phyloP scores from a whole-genome alignment of 202 grass and related monocot genomes.

The Miscanthus sacchariflorus region DNA sequence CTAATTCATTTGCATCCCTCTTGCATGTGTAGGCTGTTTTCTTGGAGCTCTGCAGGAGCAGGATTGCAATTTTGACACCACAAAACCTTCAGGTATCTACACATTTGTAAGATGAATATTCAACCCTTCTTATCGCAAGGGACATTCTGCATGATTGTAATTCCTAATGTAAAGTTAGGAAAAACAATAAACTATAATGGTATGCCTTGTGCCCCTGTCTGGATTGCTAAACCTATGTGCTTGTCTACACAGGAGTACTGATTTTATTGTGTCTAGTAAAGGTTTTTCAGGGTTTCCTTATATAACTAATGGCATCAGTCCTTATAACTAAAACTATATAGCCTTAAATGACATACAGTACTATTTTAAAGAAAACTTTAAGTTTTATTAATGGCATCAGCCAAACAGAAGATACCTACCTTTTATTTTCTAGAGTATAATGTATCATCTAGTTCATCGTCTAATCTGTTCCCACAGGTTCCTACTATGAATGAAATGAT shows the following conservation, averaged over 20 bases:
- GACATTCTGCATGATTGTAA: neutral
- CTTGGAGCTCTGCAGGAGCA: conserved; percentile 85
- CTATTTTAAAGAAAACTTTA: neutral
- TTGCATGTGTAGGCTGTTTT: conserved; percentile 74
- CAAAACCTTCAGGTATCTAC: conserved; percentile 84
- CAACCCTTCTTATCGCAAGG: neutral
- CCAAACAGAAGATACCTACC: neutral
- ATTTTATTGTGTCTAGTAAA: conserved; percentile 29
- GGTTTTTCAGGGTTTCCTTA: neutral
- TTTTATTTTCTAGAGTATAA: neutral
- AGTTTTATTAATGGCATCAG: neutral
- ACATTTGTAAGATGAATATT: conserved; percentile 14
- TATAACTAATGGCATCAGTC: no score
- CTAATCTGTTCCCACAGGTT: conserved; percentile 58
- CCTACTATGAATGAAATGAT: conserved; percentile 93
- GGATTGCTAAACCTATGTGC: conserved; percentile 10
- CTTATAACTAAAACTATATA: neutral
- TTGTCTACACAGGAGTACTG: neutral
- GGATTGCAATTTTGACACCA: conserved; percentile 76
- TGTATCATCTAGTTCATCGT: neutral
- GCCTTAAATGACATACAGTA: neutral
- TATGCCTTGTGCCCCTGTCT: neutral
- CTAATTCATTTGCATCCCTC: conserved; percentile 32
- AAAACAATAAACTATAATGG: neutral
- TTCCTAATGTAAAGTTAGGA: neutral